Base-by-base conservation (phyloP, 1,284 basidiomycete species). In the Porogramme epimiltina region DNA sequence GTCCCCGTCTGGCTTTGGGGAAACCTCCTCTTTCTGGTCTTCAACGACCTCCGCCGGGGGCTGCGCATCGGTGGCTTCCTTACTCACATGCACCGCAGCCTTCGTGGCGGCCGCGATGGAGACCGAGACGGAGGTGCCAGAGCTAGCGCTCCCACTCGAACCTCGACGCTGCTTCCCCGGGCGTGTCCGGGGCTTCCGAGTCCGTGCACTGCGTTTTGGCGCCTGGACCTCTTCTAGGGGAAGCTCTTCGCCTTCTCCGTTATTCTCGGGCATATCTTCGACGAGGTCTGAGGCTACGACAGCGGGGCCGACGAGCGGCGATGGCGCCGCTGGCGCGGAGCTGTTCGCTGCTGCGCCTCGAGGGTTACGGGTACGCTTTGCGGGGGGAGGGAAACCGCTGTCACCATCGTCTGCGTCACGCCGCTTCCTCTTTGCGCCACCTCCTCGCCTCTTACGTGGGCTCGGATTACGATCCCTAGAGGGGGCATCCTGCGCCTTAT, bases 321-420 rank as follows among this genome's bases (percentile, higher is more conserved):
- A 67, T 10, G 58, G 58, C 11, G 62, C 60, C 19, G 59, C 61
- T 1, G 56, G 51, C 2, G 53, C 49, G 3, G 62, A 58, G 42
- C 59, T 51, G 15, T 55, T 61, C 8, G 58, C 62, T 10, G 58
- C 55, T 5, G 58, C 59, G 18, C 73, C 76, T 42, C 81, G 70
- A 11, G 79, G 75, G 49, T 76, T 73, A 23, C 85, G 76, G 16
- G 82, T 76, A 28, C 85, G 78, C 67, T 87, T 87, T 6, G 83
- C 79, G n/a, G 87, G 87, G 56, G 88, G 87, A 5, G 83, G 85
- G 63, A 87, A 88, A 8, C 81, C 78, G 1, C 79, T 75, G 56
- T 89, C 85, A 6, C 76, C 80, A 43, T 87, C 84, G 37, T 86
- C 85, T 4, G 66, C 67, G 37, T 86, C 85, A 64, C 73, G 81